Conservation (phyloP, 208 protist genomes). For the Crithidia fasciculata region DNA sequence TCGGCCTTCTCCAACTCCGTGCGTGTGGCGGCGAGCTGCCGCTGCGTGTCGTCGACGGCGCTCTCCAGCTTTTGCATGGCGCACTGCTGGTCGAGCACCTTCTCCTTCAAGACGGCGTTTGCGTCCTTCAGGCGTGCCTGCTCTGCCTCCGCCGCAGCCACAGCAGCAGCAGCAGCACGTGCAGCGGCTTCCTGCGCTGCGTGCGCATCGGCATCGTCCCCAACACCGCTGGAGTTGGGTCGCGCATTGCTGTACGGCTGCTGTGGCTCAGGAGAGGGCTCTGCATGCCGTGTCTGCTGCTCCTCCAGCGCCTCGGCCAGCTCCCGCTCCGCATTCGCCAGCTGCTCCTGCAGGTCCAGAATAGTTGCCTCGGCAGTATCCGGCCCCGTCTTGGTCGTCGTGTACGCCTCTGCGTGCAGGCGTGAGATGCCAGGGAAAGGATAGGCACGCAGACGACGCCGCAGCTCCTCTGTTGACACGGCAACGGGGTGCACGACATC, state of each 20-base stretch:
- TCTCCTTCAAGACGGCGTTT: constrained; percentile 28
- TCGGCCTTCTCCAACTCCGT: constrained; percentile 4
- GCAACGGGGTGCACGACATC: constrained; percentile 46
- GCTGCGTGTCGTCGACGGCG: constrained; percentile 15
- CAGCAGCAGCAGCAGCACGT: not conserved
- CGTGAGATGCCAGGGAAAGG: constrained; percentile 40
- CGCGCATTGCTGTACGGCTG: constrained; percentile 16
- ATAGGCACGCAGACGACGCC: constrained; percentile 46
- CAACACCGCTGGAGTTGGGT: not conserved
- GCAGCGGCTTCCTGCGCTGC: too few species aligned
- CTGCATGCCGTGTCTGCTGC: constrained; percentile 9
- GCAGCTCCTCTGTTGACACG: constrained; percentile 42
- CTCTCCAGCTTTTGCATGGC: constrained; percentile 22
- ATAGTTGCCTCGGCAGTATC: constrained; percentile 50
- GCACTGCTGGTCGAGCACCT: constrained; percentile 27
- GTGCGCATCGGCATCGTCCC: too few species aligned
- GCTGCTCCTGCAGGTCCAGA: constrained; percentile 41
- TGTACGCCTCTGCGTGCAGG: constrained; percentile 41
- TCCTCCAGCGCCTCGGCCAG: constrained; percentile 24
- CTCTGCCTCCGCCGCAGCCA: constrained; percentile 7
- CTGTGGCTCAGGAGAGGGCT: constrained; percentile 31
- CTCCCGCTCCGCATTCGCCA: constrained; percentile 40
- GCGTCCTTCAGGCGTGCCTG: constrained; percentile 36
- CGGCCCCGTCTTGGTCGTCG: constrained; percentile 34
- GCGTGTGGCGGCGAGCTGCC: constrained; percentile 1